These are phyloP conservation scores for Gossypium rotundifolium DNA, from an alignment of 345 rosid species.

Conservation along the genomic window DNA sequence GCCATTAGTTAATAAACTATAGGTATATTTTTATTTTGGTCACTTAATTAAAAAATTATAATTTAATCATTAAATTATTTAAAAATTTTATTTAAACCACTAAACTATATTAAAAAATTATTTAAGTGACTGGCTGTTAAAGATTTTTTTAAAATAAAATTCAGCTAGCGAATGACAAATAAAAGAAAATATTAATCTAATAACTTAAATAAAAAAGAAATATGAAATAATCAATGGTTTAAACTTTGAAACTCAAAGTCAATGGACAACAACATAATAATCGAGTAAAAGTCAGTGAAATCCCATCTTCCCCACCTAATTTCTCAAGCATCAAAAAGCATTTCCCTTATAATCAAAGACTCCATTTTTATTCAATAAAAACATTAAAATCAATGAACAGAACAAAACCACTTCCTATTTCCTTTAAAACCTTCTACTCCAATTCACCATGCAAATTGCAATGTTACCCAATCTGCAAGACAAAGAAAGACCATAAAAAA, in stretches of 20 bases:
- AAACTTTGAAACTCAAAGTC: not conserved
- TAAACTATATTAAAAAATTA: too few species aligned
- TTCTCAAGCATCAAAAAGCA: not conserved
- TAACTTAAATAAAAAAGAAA: not conserved
- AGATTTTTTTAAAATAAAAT: too few species aligned
- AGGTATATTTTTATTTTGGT: too few species aligned
- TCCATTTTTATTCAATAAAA: not conserved
- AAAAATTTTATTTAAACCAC: too few species aligned
- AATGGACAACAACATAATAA: not conserved
- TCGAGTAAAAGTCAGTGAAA: constrained; percentile 5
- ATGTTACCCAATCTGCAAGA: constrained; percentile 40
- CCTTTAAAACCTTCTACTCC: constrained; percentile 30
- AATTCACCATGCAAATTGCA: constrained; percentile 29
- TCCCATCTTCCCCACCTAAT: constrained; percentile 22
- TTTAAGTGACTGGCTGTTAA: too few species aligned
- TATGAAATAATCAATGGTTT: not conserved
- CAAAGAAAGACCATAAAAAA: constrained; percentile 28
- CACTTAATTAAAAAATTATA: too few species aligned
- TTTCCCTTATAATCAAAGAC: constrained; percentile 29
- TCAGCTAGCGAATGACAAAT: too few species aligned
- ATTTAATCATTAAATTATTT: too few species aligned
- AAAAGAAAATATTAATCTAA: not conserved
- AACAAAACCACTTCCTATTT: constrained; percentile 8
- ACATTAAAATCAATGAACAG: not conserved
- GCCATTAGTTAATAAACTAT: too few species aligned